Evolutionary conservation across 768 basidiomycete genomes (phyloP).

Genomic region (Boletus rubescentipes): DNA sequence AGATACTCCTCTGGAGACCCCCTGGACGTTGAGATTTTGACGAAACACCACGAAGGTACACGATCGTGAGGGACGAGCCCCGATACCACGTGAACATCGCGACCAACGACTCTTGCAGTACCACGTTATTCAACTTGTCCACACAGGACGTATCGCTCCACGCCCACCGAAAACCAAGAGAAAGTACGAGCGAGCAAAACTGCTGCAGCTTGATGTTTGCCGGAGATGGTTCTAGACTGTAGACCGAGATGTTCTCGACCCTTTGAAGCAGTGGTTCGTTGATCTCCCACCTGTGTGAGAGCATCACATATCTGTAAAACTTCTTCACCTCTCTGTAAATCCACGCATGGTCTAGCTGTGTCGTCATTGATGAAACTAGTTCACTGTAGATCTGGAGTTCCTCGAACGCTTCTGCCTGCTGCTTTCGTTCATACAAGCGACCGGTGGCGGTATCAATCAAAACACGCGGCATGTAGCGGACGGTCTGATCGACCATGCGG

Average conservation of each 20-base stretch:
- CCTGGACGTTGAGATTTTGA: neutral
- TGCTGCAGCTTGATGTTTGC: neutral
- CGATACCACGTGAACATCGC: conserved; percentile 11
- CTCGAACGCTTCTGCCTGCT: no score
- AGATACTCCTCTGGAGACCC: neutral
- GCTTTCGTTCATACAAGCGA: no score
- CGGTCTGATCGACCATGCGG: neutral
- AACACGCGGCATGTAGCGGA: neutral
- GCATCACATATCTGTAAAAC: no score
- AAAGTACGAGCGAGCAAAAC: neutral
- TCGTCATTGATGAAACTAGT: no score
- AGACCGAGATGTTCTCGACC: neutral
- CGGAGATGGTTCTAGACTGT: neutral
- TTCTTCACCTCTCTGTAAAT: no score
- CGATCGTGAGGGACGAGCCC: neutral
- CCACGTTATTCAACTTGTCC: neutral
- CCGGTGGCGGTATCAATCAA: neutral
- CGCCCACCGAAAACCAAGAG: neutral
- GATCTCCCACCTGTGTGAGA: no score
- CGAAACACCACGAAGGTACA: neutral
- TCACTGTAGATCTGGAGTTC: no score
- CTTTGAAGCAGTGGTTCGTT: no score
- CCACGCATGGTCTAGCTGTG: no score
- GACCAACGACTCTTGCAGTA: conserved; percentile 3
- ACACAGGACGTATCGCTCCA: conserved; percentile 6